A percentile compares a stretch with the other conserved stretches of the same genome.
These are phyloP conservation scores for Yamadazyma blattariae DNA, from an alignment of 1,139 yeast genomes.

Conservation along the genomic window DNA sequence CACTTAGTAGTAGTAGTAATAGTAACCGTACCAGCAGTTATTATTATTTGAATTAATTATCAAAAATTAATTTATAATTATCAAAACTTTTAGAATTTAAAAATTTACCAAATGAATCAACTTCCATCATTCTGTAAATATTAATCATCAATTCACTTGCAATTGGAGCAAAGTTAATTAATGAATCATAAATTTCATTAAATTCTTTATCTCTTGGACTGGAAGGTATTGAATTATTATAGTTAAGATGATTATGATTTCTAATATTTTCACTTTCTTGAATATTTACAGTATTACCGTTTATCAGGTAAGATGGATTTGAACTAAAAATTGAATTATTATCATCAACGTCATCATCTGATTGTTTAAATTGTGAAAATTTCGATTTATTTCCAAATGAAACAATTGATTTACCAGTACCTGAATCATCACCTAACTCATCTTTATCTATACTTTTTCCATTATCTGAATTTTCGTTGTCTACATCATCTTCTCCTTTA, in stretches of 20 bases:
- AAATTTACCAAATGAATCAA: constrained; percentile 74
- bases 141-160: constrained; percentile 26
- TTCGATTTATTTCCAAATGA: background rate
- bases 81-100: constrained; percentile 29
- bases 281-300: background rate
- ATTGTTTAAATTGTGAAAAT: background rate
- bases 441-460: too few species aligned
- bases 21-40: too few species aligned
- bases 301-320: background rate
- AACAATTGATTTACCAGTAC: background rate
- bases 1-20: too few species aligned
- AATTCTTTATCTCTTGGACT: constrained; percentile 3
- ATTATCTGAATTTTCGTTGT: background rate
- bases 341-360: background rate
- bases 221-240: background rate
- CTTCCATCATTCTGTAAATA: constrained; percentile 63
- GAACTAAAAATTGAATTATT: constrained; percentile 3
- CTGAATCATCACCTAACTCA: background rate
- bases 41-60: too few species aligned
- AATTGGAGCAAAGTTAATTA: constrained; percentile 45
- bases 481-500: background rate
- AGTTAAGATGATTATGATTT: too few species aligned
- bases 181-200: constrained; percentile 39
- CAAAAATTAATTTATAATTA: constrained; percentile 8
- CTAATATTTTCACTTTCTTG: background rate